Conservation (phyloP, 257 asterid genomes). For the Coffea eugenioides region DNA sequence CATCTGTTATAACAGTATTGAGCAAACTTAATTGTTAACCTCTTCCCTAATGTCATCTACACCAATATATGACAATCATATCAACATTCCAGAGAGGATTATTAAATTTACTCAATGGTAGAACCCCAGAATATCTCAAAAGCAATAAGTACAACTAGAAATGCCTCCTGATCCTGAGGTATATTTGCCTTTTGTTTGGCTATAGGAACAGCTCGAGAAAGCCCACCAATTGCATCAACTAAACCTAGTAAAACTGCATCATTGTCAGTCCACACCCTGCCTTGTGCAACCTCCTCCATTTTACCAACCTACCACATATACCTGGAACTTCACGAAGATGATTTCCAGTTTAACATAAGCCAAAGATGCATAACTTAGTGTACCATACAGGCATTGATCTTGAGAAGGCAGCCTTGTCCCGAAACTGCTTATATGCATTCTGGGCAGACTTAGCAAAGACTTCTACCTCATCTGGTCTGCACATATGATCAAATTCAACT, state of each 20-base stretch:
- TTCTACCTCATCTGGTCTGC: slow-evolving; percentile 90
- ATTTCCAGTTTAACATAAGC: slow-evolving; percentile 8
- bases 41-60: background rate
- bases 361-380: slow-evolving; percentile 17
- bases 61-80: background rate
- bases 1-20: too few species aligned
- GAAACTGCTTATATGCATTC: slow-evolving; percentile 71
- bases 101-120: background rate
- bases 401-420: slow-evolving; percentile 95
- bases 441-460: slow-evolving; percentile 86
- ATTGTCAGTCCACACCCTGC: slow-evolving; percentile 96
- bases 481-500: slow-evolving; percentile 10
- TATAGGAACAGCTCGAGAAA: slow-evolving; percentile 88
- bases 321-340: slow-evolving; percentile 25
- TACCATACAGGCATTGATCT: slow-evolving; percentile 88
- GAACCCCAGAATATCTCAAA: background rate
- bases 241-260: slow-evolving; percentile 89
- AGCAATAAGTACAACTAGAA: slow-evolving; percentile 11
- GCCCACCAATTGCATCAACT: slow-evolving; percentile 90
- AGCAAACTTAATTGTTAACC: background rate
- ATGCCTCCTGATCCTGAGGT: slow-evolving; percentile 80
- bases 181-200: slow-evolving; percentile 88
- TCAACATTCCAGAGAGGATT: slow-evolving; percentile 1
- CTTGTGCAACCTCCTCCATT: slow-evolving; percentile 98
- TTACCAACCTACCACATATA: slow-evolving; percentile 55